These are phyloP conservation scores for Aphanomyces stellatus DNA, from an alignment of 352 stramenopile genomes.

Conservation along the genomic window DNA sequence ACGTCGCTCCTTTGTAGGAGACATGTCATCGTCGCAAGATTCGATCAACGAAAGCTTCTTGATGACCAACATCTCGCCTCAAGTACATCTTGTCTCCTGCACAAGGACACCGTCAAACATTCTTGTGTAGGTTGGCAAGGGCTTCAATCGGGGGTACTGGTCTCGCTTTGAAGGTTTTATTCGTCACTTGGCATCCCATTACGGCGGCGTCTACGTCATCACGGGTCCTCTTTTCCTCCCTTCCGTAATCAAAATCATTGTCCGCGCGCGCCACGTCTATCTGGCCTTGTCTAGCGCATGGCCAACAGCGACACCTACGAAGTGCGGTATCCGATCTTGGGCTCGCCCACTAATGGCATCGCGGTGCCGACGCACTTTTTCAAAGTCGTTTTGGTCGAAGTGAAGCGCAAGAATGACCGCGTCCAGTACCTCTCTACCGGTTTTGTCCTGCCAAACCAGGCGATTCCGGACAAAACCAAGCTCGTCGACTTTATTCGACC, in stretches of 20 bases:
- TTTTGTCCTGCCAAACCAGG: constrained; percentile 92
- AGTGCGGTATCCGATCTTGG: constrained; percentile 71
- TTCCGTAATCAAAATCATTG: constrained; percentile 28
- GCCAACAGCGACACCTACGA: constrained; percentile 52
- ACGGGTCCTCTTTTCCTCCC: constrained; percentile 92
- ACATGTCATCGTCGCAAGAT: constrained; percentile 78
- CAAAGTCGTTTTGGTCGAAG: constrained; percentile 86
- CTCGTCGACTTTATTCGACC: constrained; percentile 82
- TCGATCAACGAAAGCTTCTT: constrained; percentile 91
- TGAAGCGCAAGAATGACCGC: not conserved
- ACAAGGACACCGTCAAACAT: constrained; percentile 23
- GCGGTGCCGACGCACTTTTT: constrained; percentile 96
- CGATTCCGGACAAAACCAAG: constrained; percentile 62
- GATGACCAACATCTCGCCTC: constrained; percentile 93
- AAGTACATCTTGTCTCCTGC: constrained; percentile 51
- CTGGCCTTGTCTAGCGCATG: constrained; percentile 37
- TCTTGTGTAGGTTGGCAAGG: constrained; percentile 33
- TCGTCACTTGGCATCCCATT: constrained; percentile 67
- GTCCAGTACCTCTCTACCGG: constrained; percentile 39
- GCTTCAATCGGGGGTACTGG: constrained; percentile 87
- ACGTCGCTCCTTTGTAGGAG: constrained; percentile 31
- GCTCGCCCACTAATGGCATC: constrained; percentile 78
- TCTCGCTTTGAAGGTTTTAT: constrained; percentile 79
- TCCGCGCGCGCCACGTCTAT: not conserved
- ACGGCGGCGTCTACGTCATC: constrained; percentile 82